Percentiles rank a stretch among this genome's conserved stretches.
Conservation (phyloP, 805 yeast species). For the Starmerella ratchasimensis region DNA sequence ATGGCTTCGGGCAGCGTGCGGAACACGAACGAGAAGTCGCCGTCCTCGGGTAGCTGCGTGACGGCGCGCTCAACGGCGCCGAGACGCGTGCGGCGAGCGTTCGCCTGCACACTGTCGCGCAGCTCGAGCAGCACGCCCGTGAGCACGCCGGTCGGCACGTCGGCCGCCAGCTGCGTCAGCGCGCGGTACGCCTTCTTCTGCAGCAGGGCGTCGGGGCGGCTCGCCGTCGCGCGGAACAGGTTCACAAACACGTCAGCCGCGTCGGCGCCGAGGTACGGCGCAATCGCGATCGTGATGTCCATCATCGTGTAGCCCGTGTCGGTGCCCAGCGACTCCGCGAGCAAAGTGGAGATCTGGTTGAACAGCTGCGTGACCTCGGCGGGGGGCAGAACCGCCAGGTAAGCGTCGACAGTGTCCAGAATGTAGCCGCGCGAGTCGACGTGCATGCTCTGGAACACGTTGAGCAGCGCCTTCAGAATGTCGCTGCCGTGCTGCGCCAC, state of each 20-base stretch:
- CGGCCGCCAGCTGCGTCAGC: conserved; percentile 52
- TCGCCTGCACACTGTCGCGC: conserved; percentile 37
- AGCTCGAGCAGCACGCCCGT: conserved; percentile 36
- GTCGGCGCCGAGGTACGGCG: conserved; percentile 49
- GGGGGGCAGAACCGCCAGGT: conserved; percentile 52
- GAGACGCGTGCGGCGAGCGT: conserved; percentile 73
- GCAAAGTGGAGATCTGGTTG: conserved; percentile 67
- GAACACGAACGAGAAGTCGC: conserved; percentile 64
- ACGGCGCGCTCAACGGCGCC: conserved; percentile 50
- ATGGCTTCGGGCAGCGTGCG: conserved; percentile 75
- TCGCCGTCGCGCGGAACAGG: conserved; percentile 16
- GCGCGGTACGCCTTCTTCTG: conserved; percentile 80
- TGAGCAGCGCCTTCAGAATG: conserved; percentile 72
- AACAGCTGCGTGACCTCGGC: conserved; percentile 63
- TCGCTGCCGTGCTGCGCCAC: conserved; percentile 46
- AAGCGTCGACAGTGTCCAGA: conserved; percentile 73
- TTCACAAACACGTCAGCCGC: conserved; percentile 14
- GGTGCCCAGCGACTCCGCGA: conserved; percentile 34
- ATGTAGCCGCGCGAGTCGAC: conserved; percentile 75
- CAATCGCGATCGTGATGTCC: conserved; percentile 80
- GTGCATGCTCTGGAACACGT: conserved; percentile 75
- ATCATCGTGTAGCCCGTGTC: conserved; percentile 53
- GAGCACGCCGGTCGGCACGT: conserved; percentile 34
- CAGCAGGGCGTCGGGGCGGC: conserved; percentile 36
- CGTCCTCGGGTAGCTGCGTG: conserved; percentile 43